Conservation (phyloP, 2,329 filamentous ascomycete genomes). For the Sphaerulina musiva region DNA sequence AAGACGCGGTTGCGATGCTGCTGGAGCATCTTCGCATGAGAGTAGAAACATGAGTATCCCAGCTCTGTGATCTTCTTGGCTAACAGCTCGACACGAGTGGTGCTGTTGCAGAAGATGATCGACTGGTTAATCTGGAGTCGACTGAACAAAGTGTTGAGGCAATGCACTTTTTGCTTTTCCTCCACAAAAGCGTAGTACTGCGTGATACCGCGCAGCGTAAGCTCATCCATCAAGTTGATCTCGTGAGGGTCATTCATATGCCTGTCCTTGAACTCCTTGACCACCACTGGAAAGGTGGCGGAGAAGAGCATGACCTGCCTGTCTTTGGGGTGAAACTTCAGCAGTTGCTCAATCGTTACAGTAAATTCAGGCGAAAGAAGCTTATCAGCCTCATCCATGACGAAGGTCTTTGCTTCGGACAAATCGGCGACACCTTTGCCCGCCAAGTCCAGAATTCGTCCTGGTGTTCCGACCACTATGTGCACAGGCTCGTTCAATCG, state of each 20-base stretch:
- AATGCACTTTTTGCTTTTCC: conserved; percentile 99
- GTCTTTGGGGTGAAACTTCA: conserved; percentile 93
- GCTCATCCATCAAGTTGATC: conserved; percentile 99
- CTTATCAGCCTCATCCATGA: conserved; percentile 99
- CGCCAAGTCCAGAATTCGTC: conserved; percentile 89
- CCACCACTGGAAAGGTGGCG: conserved; percentile 92
- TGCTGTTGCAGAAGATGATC: conserved; percentile 99
- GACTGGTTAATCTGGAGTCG: conserved; percentile 99
- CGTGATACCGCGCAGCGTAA: conserved; percentile 94
- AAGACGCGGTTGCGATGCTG: conserved; percentile 96
- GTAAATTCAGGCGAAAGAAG: conserved; percentile 95
- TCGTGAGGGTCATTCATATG: conserved; percentile 96
- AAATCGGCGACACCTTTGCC: conserved; percentile 95
- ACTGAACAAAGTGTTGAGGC: conserved; percentile 95
- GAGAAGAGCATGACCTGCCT: conserved; percentile 99
- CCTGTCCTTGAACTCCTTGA: conserved; percentile 96
- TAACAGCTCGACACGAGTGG: conserved; percentile 91
- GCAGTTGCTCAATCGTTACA: conserved; percentile 89
- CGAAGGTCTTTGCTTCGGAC: conserved; percentile 92
- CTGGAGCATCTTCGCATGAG: conserved; percentile 96
- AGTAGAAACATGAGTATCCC: conserved; percentile 99
- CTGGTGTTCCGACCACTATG: conserved; percentile 94
- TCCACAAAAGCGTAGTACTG: conserved; percentile 99
- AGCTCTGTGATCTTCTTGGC: conserved; percentile 99
- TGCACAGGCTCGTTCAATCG: conserved; percentile 90